phyloP scores from a whole-genome alignment of 495 filamentous ascomycete genomes.

The Aspergillus homomorphus region DNA sequence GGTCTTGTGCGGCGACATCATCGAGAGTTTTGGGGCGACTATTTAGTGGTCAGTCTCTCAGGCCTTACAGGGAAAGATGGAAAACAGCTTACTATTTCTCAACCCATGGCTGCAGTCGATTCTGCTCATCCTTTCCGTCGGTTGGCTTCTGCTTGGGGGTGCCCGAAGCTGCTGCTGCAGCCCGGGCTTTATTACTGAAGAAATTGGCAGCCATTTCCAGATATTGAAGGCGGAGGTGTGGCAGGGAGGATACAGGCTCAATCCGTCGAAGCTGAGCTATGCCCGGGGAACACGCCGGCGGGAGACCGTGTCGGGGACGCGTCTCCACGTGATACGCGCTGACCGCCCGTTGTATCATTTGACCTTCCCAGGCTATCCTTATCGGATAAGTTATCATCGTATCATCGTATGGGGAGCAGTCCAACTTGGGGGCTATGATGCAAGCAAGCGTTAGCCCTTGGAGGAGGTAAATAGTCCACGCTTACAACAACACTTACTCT shows the following conservation, averaged over 20 bases:
- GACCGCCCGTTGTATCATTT: not conserved
- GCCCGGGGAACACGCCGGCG: slow-evolving; percentile 15
- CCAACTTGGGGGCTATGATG: not conserved
- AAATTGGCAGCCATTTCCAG: slow-evolving; percentile 62
- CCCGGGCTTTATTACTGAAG: slow-evolving; percentile 92
- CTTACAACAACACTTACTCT: not conserved
- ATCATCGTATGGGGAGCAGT: not conserved
- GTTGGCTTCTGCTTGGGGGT: slow-evolving; percentile 51
- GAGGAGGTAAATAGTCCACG: not conserved
- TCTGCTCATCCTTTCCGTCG: slow-evolving; percentile 59
- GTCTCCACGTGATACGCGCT: slow-evolving; percentile 43
- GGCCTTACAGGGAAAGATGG: not conserved
- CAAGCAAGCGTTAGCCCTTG: not conserved
- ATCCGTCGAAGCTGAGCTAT: too few species aligned
- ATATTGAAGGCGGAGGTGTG: slow-evolving; percentile 1
- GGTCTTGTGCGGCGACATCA: slow-evolving; percentile 97
- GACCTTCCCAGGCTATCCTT: not conserved
- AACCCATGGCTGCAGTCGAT: slow-evolving; percentile 86
- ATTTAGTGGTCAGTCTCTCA: slow-evolving; percentile 7
- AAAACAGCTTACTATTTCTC: slow-evolving; percentile 89
- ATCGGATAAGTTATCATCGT: too few species aligned
- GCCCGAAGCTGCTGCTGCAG: slow-evolving; percentile 65
- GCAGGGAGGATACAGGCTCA: not conserved
- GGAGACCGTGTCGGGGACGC: slow-evolving; percentile 30
- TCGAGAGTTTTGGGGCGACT: slow-evolving; percentile 90